These are phyloP conservation scores for Penicillium sp. DNA, from an alignment of 2,329 filamentous ascomycete species.

Conservation along the genomic window DNA sequence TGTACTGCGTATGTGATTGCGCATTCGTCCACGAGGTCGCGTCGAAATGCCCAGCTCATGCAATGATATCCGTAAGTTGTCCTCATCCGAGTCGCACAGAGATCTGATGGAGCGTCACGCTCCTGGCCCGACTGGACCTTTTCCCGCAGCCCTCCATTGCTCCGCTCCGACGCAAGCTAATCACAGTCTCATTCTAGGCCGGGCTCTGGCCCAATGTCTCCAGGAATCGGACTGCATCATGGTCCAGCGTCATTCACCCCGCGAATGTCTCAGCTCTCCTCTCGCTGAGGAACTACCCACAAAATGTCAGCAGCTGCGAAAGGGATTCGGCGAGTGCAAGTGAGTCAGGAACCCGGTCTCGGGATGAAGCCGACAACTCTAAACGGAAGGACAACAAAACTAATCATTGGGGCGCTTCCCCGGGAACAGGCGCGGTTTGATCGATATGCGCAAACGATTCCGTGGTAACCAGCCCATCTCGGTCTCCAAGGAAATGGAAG, in stretches of 20 bases:
- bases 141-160: not conserved
- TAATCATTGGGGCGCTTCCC: slow-evolving; percentile 1
- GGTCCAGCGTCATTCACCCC: slow-evolving; percentile 77
- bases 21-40: slow-evolving; percentile 7
- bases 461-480: slow-evolving; percentile 85
- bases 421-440: slow-evolving; percentile 66
- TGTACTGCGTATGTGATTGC: not conserved
- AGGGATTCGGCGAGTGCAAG: slow-evolving; percentile 91
- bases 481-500: slow-evolving; percentile 61
- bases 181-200: slow-evolving; percentile 55
- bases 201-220: slow-evolving; percentile 88
- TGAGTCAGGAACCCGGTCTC: slow-evolving; percentile 26
- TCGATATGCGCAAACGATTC: slow-evolving; percentile 99
- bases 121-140: not conserved
- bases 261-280: slow-evolving; percentile 82
- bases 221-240: slow-evolving; percentile 96
- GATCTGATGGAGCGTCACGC: not conserved
- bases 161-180: slow-evolving; percentile 20
- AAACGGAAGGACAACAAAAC: not conserved
- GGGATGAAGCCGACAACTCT: not conserved
- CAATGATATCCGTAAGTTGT: slow-evolving; percentile 90
- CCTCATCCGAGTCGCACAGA: slow-evolving; percentile 1
- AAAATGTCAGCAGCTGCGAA: slow-evolving; percentile 88
- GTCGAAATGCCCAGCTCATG: slow-evolving; percentile 85
- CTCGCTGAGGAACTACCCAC: slow-evolving; percentile 76